phyloP scores from a whole-genome alignment of 2,329 filamentous ascomycete genomes.

The Laburnicola sp. region DNA sequence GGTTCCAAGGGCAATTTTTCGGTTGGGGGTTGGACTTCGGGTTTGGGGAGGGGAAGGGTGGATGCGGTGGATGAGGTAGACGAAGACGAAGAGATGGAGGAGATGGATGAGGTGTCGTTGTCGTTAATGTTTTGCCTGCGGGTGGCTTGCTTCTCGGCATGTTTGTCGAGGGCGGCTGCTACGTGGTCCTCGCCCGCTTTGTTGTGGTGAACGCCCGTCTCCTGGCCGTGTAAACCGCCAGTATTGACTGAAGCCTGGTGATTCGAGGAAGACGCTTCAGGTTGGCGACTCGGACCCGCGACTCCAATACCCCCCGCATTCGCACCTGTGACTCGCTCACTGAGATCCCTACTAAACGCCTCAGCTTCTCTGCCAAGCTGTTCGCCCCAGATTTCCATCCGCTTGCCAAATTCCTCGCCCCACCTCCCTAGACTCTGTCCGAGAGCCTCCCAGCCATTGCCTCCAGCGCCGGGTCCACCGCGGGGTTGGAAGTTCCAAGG shows the following conservation, averaged over 20 bases:
- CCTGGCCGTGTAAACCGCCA: slow-evolving; percentile 17
- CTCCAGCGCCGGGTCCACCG: slow-evolving; percentile 5
- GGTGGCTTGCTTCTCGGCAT: slow-evolving; percentile 6
- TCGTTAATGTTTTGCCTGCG: slow-evolving; percentile 20
- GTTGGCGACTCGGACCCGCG: not conserved
- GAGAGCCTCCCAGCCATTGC: slow-evolving; percentile 18
- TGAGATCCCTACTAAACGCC: slow-evolving; percentile 17
- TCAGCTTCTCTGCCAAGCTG: slow-evolving; percentile 34
- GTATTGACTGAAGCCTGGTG: not conserved
- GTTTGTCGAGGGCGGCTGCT: slow-evolving; percentile 1
- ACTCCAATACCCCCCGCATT: not conserved
- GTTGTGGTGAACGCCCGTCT: slow-evolving; percentile 21
- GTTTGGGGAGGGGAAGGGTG: not conserved
- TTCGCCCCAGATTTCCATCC: slow-evolving; percentile 34
- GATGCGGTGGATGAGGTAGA: slow-evolving; percentile 21
- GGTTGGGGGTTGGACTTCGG: slow-evolving; percentile 27
- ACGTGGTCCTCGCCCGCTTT: slow-evolving; percentile 9
- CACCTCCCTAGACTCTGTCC: slow-evolving; percentile 27
- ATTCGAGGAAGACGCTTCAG: not conserved
- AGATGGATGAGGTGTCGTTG: slow-evolving; percentile 26
- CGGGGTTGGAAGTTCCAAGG: not conserved
- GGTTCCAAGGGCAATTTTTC: slow-evolving; percentile 22
- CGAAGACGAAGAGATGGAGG: slow-evolving; percentile 19
- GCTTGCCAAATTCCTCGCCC: slow-evolving; percentile 41
- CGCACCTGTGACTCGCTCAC: not conserved